phyloP scores from a whole-genome alignment of 2,329 filamentous ascomycete species.

The Sclerotinia spermophila region DNA sequence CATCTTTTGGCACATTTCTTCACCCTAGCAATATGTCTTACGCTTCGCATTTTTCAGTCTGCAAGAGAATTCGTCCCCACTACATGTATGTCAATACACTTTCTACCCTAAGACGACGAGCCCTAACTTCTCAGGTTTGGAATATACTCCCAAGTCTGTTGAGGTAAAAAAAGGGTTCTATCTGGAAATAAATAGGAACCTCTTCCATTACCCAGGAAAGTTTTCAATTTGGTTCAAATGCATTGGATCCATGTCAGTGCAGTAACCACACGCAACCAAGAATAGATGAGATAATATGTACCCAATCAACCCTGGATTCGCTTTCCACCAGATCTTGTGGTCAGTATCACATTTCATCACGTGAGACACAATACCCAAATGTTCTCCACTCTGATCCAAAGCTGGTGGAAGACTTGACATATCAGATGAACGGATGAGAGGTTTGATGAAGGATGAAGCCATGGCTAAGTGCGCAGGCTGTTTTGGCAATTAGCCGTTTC shows the following conservation, averaged over 20 bases:
- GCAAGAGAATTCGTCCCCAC: slow-evolving; percentile 30
- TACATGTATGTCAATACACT: slow-evolving; percentile 47
- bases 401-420: background rate
- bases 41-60: background rate
- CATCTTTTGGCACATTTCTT: background rate
- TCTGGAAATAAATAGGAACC: background rate
- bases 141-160: slow-evolving; percentile 41
- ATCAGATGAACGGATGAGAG: background rate
- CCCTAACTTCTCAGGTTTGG: slow-evolving; percentile 50
- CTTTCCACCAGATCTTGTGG: background rate
- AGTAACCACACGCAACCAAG: background rate
- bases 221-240: background rate
- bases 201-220: background rate
- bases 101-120: slow-evolving; percentile 16
- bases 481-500: background rate
- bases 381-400: background rate
- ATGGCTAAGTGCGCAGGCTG: background rate
- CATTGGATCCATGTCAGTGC: background rate
- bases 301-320: background rate
- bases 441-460: background rate
- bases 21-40: background rate
- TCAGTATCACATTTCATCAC: slow-evolving; percentile 9
- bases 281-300: background rate
- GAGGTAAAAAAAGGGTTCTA: background rate
- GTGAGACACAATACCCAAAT: background rate